Evolutionary conservation across 2,329 filamentous ascomycete species (phyloP), one percentile per base, ranked within the genome.

Genomic region (Penicillium olsonii): DNA sequence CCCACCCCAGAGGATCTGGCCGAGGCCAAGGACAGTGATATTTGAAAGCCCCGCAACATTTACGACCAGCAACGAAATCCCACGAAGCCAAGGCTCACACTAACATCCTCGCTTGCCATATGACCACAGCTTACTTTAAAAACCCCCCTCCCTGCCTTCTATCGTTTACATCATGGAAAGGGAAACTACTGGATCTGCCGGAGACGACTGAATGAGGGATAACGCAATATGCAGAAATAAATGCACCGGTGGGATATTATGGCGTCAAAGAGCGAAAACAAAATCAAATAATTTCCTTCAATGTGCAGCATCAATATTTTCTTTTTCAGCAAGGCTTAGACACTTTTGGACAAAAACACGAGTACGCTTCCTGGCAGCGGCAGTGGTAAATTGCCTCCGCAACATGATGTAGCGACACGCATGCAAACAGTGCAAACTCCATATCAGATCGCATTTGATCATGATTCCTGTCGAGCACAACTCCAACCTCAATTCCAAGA

Each of bases 1-100:
- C 73, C 76, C 5, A 71, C 72, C 9, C 62, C 71, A 50, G 60
- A 71, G 26, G 68, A 72, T 50, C 26, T 37, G 29, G 15, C 17
- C 22, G 14, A n/a, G 5, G 6, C n/a, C 7, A 10, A 37, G 6
- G 15, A 27, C n/a, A 37, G 5, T n/a, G 20, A 27, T 3, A 11
- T 15, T 27, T 49, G 10, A 11, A 39, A 27, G 11, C n/a, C 11
- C 29, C 5, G 29, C 12, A 31, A 31, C 12, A 6, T n/a, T n/a
- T n/a, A 31, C n/a, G 29, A 31, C 12, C 27, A 29, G 6, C 29
- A n/a, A 31, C 12, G 12, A 31, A 31, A 15, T n/a, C 11, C 29
- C 12, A 31, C 22, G 22, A 24, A 24, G 8, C 22, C 22, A 24
- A 5, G 22, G 22, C 22, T 24, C 8, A 24, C 22, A 24, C 3